These are phyloP conservation scores for Musa troglodytarum DNA, from an alignment of 176 grass and related monocot genomes.

Conservation along the genomic window DNA sequence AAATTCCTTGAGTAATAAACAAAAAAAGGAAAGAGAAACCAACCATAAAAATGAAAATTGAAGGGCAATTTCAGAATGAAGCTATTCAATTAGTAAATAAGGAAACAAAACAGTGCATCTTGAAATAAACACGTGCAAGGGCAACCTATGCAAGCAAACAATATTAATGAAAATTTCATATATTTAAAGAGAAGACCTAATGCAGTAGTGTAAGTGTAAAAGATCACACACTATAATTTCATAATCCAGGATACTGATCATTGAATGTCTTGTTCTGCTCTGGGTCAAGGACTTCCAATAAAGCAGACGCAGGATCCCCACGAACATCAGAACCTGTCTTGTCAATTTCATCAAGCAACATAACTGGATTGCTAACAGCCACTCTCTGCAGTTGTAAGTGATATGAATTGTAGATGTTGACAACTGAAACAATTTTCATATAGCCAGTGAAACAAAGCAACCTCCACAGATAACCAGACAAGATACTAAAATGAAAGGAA, in stretches of 20 bases:
- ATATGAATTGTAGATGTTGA: not conserved
- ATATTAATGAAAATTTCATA: not conserved
- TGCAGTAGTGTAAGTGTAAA: not conserved
- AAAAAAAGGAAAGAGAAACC: not conserved
- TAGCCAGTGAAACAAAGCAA: not conserved
- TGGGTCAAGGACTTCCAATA: constrained; percentile 98
- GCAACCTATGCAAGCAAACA: not conserved
- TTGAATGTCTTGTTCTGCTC: constrained; percentile 93
- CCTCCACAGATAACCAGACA: not conserved
- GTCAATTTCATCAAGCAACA: constrained; percentile 99
- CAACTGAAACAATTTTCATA: not conserved
- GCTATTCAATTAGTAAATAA: not conserved
- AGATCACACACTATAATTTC: not conserved
- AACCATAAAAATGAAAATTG: not conserved
- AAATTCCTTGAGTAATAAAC: not conserved
- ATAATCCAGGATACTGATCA: constrained; percentile 77
- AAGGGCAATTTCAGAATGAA: no score
- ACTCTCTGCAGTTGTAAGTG: constrained; percentile 64
- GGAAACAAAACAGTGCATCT: not conserved
- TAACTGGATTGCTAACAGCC: constrained; percentile 90
- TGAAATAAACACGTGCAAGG: not conserved
- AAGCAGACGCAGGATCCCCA: constrained; percentile 93
- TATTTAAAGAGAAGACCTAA: not conserved
- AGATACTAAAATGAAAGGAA: no score
- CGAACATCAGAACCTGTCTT: constrained; percentile 99